Conservation (phyloP, 495 filamentous ascomycete species). For the Tuber melanosporum region DNA sequence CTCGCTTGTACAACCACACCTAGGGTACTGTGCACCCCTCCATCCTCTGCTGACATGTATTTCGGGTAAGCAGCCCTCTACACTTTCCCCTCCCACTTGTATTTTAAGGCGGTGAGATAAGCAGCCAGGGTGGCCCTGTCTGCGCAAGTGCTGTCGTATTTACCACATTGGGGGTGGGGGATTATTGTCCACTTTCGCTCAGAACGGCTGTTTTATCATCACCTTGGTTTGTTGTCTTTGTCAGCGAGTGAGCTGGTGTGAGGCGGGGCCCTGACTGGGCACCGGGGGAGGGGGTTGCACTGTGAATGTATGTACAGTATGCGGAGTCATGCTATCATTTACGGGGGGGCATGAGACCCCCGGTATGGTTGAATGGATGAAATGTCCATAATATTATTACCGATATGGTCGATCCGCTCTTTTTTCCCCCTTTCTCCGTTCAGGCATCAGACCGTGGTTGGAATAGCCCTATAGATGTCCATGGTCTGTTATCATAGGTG, state of each 20-base stretch:
- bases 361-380: not conserved
- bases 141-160: not conserved
- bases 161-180: not conserved
- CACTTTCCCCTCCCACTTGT: not conserved
- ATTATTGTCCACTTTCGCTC: not conserved
- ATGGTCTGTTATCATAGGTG: not conserved
- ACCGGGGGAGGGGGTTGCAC: not conserved
- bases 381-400: not conserved
- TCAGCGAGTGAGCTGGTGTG: constrained; percentile 4
- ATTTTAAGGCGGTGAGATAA: not conserved
- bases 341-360: not conserved
- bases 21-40: not conserved
- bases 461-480: not conserved
- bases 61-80: not conserved
- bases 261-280: not conserved
- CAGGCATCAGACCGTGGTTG: not conserved
- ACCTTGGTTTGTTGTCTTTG: not conserved
- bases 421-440: not conserved
- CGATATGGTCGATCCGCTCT: not conserved
- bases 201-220: not conserved
- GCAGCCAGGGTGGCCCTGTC: not conserved
- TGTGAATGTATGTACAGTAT: not conserved
- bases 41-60: constrained; percentile 5
- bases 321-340: not conserved
- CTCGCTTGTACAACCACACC: not conserved